These are phyloP conservation scores for Fusarium coffeatum DNA, from an alignment of 2,329 filamentous ascomycete species.

Conservation along the genomic window DNA sequence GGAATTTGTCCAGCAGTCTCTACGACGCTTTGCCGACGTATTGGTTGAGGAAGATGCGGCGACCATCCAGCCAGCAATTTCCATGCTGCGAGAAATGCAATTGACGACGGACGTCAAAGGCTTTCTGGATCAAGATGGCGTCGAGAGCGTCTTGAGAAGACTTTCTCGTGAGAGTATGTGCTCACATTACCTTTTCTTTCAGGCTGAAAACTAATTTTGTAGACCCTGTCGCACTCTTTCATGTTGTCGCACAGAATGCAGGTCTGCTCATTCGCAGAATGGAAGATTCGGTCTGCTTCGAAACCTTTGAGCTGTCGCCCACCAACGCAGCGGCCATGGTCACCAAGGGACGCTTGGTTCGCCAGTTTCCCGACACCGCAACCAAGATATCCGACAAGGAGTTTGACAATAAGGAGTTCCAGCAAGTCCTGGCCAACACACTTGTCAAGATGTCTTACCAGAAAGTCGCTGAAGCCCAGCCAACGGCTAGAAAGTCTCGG, in stretches of 20 bases:
- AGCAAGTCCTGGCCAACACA: conserved; percentile 37
- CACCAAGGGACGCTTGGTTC: conserved; percentile 20
- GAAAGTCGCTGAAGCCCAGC: conserved; percentile 29
- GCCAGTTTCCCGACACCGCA: conserved; percentile 23
- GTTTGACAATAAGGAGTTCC: conserved; percentile 32
- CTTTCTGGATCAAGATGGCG: conserved; percentile 1
- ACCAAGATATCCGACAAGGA: neutral
- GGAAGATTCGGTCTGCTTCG: conserved; percentile 8
- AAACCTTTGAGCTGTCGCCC: conserved; percentile 33
- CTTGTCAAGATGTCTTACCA: conserved; percentile 50
- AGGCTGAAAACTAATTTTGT: neutral
- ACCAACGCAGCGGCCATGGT: conserved; percentile 13
- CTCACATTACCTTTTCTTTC: neutral
- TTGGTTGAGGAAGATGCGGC: neutral
- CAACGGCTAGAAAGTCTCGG: conserved; percentile 53
- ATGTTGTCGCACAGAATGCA: conserved; percentile 31
- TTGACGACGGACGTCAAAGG: neutral
- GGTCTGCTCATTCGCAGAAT: conserved; percentile 21
- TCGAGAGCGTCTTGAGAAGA: neutral
- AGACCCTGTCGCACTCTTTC: conserved; percentile 1
- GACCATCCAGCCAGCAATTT: neutral
- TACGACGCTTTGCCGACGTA: conserved; percentile 13
- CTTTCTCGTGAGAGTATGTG: conserved; percentile 9
- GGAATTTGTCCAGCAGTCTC: conserved; percentile 14
- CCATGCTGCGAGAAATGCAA: conserved; percentile 26